Conservation (phyloP, 2,329 filamentous ascomycete species). For the Colletotrichum acutatum region DNA sequence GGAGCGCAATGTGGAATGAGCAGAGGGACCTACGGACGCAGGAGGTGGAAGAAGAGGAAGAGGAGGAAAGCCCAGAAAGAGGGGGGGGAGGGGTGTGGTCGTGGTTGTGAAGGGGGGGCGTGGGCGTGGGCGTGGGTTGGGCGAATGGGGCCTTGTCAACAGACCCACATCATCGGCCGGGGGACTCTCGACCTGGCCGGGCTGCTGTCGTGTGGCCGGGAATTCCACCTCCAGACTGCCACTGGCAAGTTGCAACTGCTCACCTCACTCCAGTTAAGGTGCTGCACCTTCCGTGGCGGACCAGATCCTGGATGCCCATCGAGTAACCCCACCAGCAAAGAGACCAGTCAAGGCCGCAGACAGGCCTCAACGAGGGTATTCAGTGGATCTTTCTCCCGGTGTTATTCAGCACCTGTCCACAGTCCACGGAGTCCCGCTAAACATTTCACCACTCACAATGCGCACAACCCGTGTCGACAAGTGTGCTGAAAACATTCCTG, state of each 20-base stretch:
- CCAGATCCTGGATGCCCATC: not conserved
- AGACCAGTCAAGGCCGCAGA: constrained; percentile 19
- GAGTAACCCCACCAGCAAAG: not conserved
- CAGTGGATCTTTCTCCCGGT: constrained; percentile 24
- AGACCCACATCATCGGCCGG: not conserved
- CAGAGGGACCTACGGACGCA: not conserved
- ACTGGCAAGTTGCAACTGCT: too few relatives aligned
- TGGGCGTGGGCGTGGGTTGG: not conserved
- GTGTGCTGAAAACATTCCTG: constrained; percentile 19
- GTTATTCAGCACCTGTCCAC: constrained; percentile 5
- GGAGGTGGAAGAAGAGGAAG: not conserved
- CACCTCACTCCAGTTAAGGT: not conserved
- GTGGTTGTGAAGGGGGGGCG: not conserved
- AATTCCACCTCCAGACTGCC: not conserved
- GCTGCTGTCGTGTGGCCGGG: constrained; percentile 23
- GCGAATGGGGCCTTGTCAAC: not conserved
- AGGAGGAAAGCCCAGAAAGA: constrained; percentile 1
- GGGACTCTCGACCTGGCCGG: constrained; percentile 15
- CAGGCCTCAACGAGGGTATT: constrained; percentile 26
- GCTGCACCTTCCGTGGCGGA: not conserved
- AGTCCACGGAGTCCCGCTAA: constrained; percentile 16
- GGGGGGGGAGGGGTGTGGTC: not conserved
- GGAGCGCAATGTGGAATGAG: not conserved
- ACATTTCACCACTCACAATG: constrained; percentile 27
- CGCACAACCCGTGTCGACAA: constrained; percentile 10